Evolutionary conservation across 169 alveolate genomes (phyloP).

Genomic region (Plasmodium gaboni): DNA sequence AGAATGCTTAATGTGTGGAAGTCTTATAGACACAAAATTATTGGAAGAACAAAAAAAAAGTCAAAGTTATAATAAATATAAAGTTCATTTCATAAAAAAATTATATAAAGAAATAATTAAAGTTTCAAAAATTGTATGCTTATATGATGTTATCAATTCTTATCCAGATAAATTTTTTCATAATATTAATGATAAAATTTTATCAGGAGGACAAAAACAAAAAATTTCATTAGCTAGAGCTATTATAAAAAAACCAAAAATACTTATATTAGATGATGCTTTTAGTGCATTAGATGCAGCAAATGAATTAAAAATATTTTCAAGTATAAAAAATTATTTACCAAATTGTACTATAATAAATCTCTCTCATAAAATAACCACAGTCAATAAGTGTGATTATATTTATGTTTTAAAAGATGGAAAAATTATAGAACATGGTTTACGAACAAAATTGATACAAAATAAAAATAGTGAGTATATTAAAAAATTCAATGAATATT

Average conservation of each 20-base stretch:
- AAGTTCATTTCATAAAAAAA: conserved; percentile 52
- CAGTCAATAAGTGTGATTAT: conserved; percentile 79
- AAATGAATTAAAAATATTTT: conserved; percentile 75
- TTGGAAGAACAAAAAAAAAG: conserved; percentile 44
- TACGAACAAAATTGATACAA: conserved; percentile 39
- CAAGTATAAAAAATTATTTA: conserved; percentile 69
- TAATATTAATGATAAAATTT: conserved; percentile 41
- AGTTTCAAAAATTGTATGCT: conserved; percentile 44
- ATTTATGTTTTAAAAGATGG: conserved; percentile 76
- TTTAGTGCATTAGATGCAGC: conserved; percentile 90
- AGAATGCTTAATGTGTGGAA: conserved; percentile 62
- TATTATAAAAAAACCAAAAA: conserved; percentile 79
- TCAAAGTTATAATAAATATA: conserved; percentile 47
- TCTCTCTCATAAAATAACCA: conserved; percentile 83
- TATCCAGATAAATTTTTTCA: conserved; percentile 56
- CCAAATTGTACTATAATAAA: conserved; percentile 74
- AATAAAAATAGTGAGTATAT: conserved; percentile 70
- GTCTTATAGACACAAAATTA: conserved; percentile 1
- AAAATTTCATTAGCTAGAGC: conserved; percentile 89
- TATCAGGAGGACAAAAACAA: conserved; percentile 91
- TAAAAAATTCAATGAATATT: conserved; percentile 51
- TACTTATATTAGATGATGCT: conserved; percentile 92
- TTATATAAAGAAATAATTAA: conserved; percentile 67
- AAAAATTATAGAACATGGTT: conserved; percentile 78
- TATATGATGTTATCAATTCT: conserved; percentile 45